These are phyloP conservation scores for Thermoascus crustaceus DNA, from an alignment of 2,329 filamentous ascomycete genomes.

Conservation along the genomic window DNA sequence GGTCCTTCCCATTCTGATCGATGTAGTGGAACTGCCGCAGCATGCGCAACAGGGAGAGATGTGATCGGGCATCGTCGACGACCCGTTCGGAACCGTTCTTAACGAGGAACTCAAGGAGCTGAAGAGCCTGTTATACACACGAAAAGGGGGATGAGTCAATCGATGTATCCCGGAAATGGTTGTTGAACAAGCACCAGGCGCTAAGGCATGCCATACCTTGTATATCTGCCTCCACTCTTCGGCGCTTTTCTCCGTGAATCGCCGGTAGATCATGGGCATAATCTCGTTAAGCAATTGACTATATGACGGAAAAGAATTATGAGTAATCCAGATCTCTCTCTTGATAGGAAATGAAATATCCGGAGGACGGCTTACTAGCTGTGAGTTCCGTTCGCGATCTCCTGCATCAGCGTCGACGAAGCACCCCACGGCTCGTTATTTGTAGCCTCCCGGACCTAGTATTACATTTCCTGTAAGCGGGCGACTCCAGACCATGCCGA, in stretches of 20 bases:
- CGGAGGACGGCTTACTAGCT: constrained; percentile 66
- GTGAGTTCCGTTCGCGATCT: constrained; percentile 95
- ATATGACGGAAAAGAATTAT: constrained; percentile 11
- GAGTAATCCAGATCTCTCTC: constrained; percentile 7
- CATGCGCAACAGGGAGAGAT: constrained; percentile 95
- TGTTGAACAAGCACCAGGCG: too few species aligned
- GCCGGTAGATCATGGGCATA: constrained; percentile 99
- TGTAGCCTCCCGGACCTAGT: constrained; percentile 95
- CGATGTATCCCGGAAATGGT: too few species aligned
- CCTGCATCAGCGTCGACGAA: constrained; percentile 80
- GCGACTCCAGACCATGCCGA: too few species aligned
- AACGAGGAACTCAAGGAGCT: constrained; percentile 92
- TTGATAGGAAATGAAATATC: constrained; percentile 5
- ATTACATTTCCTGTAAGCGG: constrained; percentile 16
- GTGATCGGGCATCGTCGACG: constrained; percentile 91
- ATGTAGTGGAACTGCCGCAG: constrained; percentile 97
- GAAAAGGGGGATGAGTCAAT: too few species aligned
- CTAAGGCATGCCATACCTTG: constrained; percentile 62
- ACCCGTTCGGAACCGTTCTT: constrained; percentile 98
- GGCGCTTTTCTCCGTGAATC: constrained; percentile 95
- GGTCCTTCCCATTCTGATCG: constrained; percentile 92
- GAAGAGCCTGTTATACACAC: constrained; percentile 60
- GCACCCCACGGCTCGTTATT: constrained; percentile 98
- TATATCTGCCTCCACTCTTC: constrained; percentile 99
- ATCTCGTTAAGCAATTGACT: constrained; percentile 97